Percentiles rank a stretch among this genome's conserved stretches.
These are phyloP conservation scores for Chamaenerion angustifolium DNA, from an alignment of 345 rosid genomes.

Conservation along the genomic window DNA sequence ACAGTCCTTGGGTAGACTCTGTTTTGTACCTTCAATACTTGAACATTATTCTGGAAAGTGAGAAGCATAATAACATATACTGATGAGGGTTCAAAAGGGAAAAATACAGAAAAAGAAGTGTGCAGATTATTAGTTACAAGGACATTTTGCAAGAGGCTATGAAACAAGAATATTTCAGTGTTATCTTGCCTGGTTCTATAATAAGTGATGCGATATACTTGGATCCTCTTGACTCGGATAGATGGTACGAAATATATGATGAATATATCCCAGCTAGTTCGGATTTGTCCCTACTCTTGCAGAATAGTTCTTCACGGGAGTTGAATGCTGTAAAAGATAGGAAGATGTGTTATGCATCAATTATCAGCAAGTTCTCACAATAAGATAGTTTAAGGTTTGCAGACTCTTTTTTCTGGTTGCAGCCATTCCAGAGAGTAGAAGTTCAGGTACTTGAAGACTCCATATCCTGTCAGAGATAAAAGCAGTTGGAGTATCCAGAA, in stretches of 20 bases:
- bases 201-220: slow-evolving; percentile 63
- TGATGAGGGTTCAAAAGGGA: too few species aligned
- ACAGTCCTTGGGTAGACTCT: too few species aligned
- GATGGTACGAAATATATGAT: slow-evolving; percentile 41
- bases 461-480: slow-evolving; percentile 44
- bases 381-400: slow-evolving; percentile 7
- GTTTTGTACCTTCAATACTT: too few species aligned
- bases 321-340: slow-evolving; percentile 38
- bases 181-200: slow-evolving; percentile 77
- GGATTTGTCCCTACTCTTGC: slow-evolving; percentile 48
- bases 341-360: slow-evolving; percentile 8
- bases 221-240: slow-evolving; percentile 23
- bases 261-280: slow-evolving; percentile 47
- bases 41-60: too few species aligned
- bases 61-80: too few species aligned
- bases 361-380: neutral
- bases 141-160: neutral
- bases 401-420: slow-evolving; percentile 27
- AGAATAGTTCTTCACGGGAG: slow-evolving; percentile 53
- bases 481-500: slow-evolving; percentile 84
- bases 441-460: slow-evolving; percentile 55
- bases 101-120: too few species aligned
- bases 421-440: slow-evolving; percentile 18
- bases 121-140: too few species aligned
- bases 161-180: neutral